phyloP scores from a whole-genome alignment of 176 grass and related monocot species.

The Elaeis guineensis region DNA sequence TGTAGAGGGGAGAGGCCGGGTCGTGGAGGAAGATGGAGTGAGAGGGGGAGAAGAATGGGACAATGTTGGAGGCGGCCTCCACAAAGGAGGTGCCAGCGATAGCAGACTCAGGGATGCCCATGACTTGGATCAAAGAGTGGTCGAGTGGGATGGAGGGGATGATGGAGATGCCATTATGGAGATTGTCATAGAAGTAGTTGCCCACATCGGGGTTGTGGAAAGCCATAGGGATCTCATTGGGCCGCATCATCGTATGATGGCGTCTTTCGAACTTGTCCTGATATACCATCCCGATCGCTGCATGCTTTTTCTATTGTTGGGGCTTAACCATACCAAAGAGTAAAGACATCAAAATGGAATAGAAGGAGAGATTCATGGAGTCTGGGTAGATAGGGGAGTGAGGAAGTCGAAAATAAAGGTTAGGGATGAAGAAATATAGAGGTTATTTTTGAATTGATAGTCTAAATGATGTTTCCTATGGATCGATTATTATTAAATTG shows the following conservation, averaged over 20 bases:
- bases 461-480: too few species aligned
- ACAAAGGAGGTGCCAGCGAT: conserved; percentile 41
- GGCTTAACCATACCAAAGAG: too few species aligned
- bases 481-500: too few species aligned
- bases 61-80: conserved; percentile 66
- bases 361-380: background rate
- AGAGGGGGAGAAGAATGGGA: conserved; percentile 31
- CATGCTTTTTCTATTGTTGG: conserved; percentile 17
- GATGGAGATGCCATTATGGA: conserved; percentile 70
- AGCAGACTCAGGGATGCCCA: conserved; percentile 44
- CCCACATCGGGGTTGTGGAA: conserved; percentile 41
- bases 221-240: conserved; percentile 59
- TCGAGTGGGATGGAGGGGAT: conserved; percentile 56
- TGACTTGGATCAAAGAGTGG: conserved; percentile 77
- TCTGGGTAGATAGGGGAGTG: too few species aligned
- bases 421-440: too few species aligned
- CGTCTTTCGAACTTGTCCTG: conserved; percentile 48
- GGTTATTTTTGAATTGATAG: too few species aligned
- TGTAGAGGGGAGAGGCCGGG: conserved; percentile 33
- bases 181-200: conserved; percentile 71
- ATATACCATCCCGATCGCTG: conserved; percentile 50
- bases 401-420: too few species aligned
- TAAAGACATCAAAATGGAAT: background rate
- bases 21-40: conserved; percentile 23
- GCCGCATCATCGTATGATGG: conserved; percentile 46